Base-by-base conservation (phyloP, 176 grass and related monocot genomes). In the Musa itinerans region DNA sequence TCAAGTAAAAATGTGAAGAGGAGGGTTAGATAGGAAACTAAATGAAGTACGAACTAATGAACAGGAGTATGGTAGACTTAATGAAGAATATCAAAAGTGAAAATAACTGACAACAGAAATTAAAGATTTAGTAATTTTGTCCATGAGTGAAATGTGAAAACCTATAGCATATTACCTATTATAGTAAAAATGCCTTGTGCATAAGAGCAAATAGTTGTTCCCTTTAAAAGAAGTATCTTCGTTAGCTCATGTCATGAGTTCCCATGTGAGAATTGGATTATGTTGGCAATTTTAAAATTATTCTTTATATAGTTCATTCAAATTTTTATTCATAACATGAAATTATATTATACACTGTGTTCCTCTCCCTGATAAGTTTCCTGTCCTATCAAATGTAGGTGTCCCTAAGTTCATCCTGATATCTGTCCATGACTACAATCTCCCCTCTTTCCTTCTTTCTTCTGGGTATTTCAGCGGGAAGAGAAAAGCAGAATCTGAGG, bases 401-500 rank as follows among this genome's bases (percentile, higher is more conserved):
- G 51, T 94, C 62, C 83, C 88, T 3, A 94, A 94, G 52, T 99
- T 99, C 65, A 86, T 99, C 75, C 56, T 99, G 76, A 92, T 99
- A 50, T 99, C 95, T 78, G 95, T 99, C 29, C 90, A 99, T 78
- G 91, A 99, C 81, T 99, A 94, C 80, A 99, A 99, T 25, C 88
- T 99, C 72, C 95, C 95, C 34, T 76, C 86, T 3, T 99, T 99
- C 73, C 75, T 94, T 65, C 86, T 99, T 52, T 82, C 81, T 55
- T 79, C 78, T 58, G 90, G 95, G 66, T 99, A 99, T 72, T 99
- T 99, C 86, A 86, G 81, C 56, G 95, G 95, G 2, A 93, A 99
- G 80, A 84, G 95, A 89, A 77, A 91, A 72, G 95, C 95, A 11
- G 95, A 99, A 86, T 93, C 95, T 34, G 88, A 99, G 79, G 81